phyloP scores from a whole-genome alignment of 352 stramenopile species.

The Pythium pyrilobum region DNA sequence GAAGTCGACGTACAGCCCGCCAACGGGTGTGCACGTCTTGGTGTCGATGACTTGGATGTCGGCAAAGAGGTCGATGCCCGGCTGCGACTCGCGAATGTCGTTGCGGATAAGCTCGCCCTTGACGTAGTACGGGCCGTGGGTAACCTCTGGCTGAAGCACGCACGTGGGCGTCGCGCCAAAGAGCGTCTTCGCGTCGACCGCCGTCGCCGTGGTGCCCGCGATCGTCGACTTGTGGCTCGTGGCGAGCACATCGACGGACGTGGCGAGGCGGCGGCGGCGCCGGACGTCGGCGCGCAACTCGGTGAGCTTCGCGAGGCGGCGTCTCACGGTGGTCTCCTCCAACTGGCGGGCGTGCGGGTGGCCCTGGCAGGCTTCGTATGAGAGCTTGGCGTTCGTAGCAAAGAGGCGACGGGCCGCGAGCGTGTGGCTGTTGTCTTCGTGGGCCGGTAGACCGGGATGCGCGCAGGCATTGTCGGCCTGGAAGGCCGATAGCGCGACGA shows the following conservation, averaged over 20 bases:
- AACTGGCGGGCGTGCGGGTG: neutral
- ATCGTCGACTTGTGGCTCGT: neutral
- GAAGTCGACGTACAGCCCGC: constrained; percentile 1
- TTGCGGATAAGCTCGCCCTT: neutral
- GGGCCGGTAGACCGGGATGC: neutral
- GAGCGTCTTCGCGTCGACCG: neutral
- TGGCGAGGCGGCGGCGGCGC: too few relatives aligned
- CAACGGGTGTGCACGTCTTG: constrained; percentile 2
- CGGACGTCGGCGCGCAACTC: too few relatives aligned
- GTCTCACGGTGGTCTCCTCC: neutral
- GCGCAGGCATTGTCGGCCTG: too few relatives aligned
- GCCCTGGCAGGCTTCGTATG: neutral
- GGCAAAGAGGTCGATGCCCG: constrained; percentile 2
- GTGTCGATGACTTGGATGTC: constrained; percentile 4
- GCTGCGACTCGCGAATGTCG: constrained; percentile 1
- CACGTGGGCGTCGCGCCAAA: neutral
- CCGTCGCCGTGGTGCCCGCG: neutral
- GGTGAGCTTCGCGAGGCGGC: too few relatives aligned
- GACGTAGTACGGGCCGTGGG: constrained; percentile 5
- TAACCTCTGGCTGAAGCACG: constrained; percentile 4
- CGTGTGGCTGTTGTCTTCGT: neutral
- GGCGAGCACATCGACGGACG: neutral
- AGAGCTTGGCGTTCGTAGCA: neutral
- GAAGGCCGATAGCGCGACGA: neutral
- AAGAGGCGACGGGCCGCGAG: neutral